Percentiles rank a stretch among this genome's conserved stretches.
phyloP scores from a whole-genome alignment of 2,329 filamentous ascomycete species.

The Alternaria angustiovoidea region DNA sequence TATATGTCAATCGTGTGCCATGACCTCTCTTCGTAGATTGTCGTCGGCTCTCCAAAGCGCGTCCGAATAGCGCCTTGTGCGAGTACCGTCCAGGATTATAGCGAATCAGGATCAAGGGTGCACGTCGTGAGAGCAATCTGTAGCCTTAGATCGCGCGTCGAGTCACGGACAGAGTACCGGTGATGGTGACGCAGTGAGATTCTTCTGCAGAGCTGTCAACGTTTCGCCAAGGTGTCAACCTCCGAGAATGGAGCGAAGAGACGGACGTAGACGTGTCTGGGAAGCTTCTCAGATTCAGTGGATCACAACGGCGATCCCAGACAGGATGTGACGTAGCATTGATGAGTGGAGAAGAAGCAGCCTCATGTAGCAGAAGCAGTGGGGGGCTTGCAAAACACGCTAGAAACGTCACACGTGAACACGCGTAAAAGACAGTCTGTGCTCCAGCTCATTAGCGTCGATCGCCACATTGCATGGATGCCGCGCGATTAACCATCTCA shows the following conservation, averaged over 20 bases:
- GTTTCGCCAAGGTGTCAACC: conserved; percentile 8
- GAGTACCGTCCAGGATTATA: not conserved
- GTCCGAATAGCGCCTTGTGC: not conserved
- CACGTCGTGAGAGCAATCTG: not conserved
- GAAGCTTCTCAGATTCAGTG: not conserved
- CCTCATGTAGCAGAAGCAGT: not conserved
- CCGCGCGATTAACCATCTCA: not conserved
- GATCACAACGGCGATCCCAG: not conserved
- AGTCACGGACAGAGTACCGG: not conserved
- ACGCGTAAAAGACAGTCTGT: conserved; percentile 10
- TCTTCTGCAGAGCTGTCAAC: not conserved
- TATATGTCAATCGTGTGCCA: not conserved
- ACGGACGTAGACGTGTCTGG: not conserved
- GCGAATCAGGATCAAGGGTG: not conserved
- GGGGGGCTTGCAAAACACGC: not conserved
- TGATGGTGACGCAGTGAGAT: not conserved
- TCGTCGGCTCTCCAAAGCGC: not conserved
- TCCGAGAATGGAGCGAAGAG: not conserved
- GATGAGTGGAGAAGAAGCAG: not conserved
- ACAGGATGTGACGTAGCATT: not conserved
- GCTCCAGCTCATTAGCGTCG: conserved; percentile 1
- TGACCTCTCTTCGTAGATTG: not conserved
- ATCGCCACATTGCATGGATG: not conserved
- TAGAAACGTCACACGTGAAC: conserved; percentile 9
- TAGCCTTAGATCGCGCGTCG: not conserved